Percentiles rank a stretch among this genome's conserved stretches.
These are phyloP conservation scores for Fraxinus velutina DNA, from an alignment of 305 asterid species.

Conservation along the genomic window DNA sequence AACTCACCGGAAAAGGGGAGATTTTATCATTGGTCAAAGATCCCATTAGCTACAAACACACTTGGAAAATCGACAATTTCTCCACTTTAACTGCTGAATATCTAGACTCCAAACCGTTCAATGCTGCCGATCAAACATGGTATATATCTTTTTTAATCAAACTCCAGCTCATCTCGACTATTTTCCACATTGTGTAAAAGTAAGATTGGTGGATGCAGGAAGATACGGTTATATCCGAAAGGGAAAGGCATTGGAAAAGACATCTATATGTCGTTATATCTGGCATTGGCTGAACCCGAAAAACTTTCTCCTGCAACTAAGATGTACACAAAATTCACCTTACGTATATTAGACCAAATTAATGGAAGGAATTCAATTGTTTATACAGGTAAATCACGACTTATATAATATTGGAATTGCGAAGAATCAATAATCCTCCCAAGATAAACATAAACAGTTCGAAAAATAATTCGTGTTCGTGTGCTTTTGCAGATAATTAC, in stretches of 20 bases:
- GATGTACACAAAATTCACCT: slow-evolving; percentile 43
- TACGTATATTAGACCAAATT: slow-evolving; percentile 47
- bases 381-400: slow-evolving; percentile 31
- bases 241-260: slow-evolving; percentile 55
- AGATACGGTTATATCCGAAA: slow-evolving; percentile 44
- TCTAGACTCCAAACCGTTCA: slow-evolving; percentile 43
- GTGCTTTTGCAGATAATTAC: slow-evolving; percentile 42
- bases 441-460: background rate
- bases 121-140: slow-evolving; percentile 41
- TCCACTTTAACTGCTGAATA: slow-evolving; percentile 36
- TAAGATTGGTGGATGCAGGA: slow-evolving; percentile 39
- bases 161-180: background rate
- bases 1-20: slow-evolving; percentile 45
- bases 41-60: slow-evolving; percentile 37
- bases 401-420: background rate
- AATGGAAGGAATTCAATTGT: slow-evolving; percentile 11
- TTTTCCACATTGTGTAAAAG: background rate
- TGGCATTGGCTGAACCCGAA: slow-evolving; percentile 52
- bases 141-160: slow-evolving; percentile 2
- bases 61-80: slow-evolving; percentile 39
- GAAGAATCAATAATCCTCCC: background rate
- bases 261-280: slow-evolving; percentile 41
- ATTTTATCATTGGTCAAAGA: slow-evolving; percentile 52
- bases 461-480: background rate
- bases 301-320: slow-evolving; percentile 33